Base-by-base conservation (phyloP, 176 grass and related monocot species). In the Ensete glaucum region DNA sequence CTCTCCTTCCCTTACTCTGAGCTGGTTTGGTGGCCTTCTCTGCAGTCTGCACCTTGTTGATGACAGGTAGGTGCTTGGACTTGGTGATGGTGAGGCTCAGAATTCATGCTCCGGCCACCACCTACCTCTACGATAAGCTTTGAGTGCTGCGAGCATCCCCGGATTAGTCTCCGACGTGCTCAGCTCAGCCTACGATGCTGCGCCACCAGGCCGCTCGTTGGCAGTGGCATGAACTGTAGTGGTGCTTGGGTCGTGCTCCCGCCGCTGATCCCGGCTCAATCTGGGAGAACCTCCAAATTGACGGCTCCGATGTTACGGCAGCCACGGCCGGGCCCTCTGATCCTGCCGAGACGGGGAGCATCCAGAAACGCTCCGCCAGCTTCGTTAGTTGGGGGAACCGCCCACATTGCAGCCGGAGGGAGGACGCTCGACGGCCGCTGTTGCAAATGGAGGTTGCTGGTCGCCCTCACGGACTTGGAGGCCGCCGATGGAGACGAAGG, bases 301-400 rank as follows among this genome's bases (percentile, higher is more conserved):
- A 79, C 11, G 89, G 84, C 67, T 98, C 94, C 1, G 80, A 48
- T 8, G 88, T 85, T 51, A 88, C 77, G 2, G 87, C 85, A 0
- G 84, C 70, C 0, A 79, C 55, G 2, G 77, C 80, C 1, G 88
- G 26, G 4, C 29, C 16, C 9, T 76, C 64, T 0, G 85, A 50
- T 54, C 81, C 83, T 6, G 88, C 58, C 2, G 94, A 82, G 49
- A 98, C 88, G 2, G 94, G 94, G 50, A 98, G 82, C 68, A 98
- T 98, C 94, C 94, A 93, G 72, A 98, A 98, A 93, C 13, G 88
- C 82, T 5, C 90, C 94, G 1, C 85, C 84, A 0, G 88, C 55
- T 49, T 58, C 63, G 73, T 71, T 88, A 83, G 81, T 92, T 17
- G 87, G 89, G 43, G 85, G 81, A 64, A 89, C 67, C 4, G 90